Base-by-base conservation (phyloP, 2,329 filamentous ascomycete genomes). In the Colletotrichum chlorophyti region DNA sequence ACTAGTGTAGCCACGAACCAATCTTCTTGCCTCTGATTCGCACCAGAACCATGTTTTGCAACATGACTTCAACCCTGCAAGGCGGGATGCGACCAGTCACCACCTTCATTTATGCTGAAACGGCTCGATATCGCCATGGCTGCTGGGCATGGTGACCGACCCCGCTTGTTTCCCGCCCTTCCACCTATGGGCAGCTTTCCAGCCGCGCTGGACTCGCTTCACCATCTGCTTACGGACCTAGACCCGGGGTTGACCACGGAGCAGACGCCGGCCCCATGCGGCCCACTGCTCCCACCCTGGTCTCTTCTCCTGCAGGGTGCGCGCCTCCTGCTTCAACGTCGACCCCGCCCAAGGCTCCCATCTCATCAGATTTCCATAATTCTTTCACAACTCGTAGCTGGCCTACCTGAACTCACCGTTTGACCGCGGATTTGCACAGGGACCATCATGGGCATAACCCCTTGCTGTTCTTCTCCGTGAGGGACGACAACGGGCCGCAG, bases 71-170 rank as follows among this genome's bases (percentile, higher is more conserved):
- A 41, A 45, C 42, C 42, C 41, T 59, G 55, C 50, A 45, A 19
- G 32, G 38, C 51, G 57, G 57, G 51, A 60, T 60, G 51, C 51
- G 34, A 49, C 38, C 31, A 41, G 51, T 46, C 52, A 31, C 21
- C 57, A 50, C 26, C 43, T 57, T 60, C 57, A 60, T 60, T 60
- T 60, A 57, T 35, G 57, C 57, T 60, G 57, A 60, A 60, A 60
- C 57, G 51, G 24, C 51, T 40, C 57, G 45, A 50, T 60, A 42
- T 57, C 43, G 57, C 38, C 35, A 40, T 57, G 27, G 45, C 29
- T 50, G 26, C 57, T 31, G n/a, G 45, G 57, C 38, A 45, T 48
- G 43, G 52, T 43, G 51, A 57, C 32, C 14, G 4, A n/a, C 38
- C 52, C 57, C 57, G 45, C 50, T 49, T 57, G 45, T 60, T 45